These are phyloP conservation scores for Smallanthus sonchifolius DNA, from an alignment of 129 eudicot species.

Conservation along the genomic window DNA sequence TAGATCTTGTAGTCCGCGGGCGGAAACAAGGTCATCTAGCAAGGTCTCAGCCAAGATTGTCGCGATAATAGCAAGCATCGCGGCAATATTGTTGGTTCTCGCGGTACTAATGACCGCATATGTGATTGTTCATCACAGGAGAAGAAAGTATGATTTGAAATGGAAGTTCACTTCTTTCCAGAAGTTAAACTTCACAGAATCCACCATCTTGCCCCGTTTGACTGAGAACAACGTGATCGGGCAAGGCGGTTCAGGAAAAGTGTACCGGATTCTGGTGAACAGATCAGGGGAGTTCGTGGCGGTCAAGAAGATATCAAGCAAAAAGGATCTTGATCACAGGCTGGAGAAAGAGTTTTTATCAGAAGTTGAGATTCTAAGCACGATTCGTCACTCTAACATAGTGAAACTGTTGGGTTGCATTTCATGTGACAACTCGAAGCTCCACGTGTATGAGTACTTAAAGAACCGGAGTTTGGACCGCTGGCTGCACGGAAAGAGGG, in stretches of 20 bases:
- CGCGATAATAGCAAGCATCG: constrained; percentile 40
- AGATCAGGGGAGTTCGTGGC: constrained; percentile 55
- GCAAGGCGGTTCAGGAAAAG: constrained; percentile 88
- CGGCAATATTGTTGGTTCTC: constrained; percentile 33
- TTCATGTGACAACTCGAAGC: constrained; percentile 60
- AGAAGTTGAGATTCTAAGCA: constrained; percentile 67
- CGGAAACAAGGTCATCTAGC: constrained; percentile 18
- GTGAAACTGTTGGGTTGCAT: constrained; percentile 76
- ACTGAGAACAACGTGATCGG: constrained; percentile 69
- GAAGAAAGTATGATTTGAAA: constrained; percentile 31
- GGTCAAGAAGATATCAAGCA: constrained; percentile 69
- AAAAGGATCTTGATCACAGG: constrained; percentile 35
- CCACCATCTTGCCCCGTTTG: constrained; percentile 52
- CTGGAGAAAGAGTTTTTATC: constrained; percentile 68
- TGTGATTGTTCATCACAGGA: constrained; percentile 24
- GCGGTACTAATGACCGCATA: constrained; percentile 30
- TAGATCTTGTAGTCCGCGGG: constrained; percentile 32
- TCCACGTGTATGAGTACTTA: constrained; percentile 73
- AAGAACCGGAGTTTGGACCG: constrained; percentile 67
- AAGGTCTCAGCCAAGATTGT: constrained; percentile 35
- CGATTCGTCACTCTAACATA: constrained; percentile 63
- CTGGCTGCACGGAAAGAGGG: constrained; percentile 61
- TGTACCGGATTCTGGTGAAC: constrained; percentile 51
- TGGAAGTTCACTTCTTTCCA: constrained; percentile 89
- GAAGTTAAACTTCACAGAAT: constrained; percentile 59